Base-by-base conservation (phyloP, 768 basidiomycete species). In the Boletus tomentosulus region DNA sequence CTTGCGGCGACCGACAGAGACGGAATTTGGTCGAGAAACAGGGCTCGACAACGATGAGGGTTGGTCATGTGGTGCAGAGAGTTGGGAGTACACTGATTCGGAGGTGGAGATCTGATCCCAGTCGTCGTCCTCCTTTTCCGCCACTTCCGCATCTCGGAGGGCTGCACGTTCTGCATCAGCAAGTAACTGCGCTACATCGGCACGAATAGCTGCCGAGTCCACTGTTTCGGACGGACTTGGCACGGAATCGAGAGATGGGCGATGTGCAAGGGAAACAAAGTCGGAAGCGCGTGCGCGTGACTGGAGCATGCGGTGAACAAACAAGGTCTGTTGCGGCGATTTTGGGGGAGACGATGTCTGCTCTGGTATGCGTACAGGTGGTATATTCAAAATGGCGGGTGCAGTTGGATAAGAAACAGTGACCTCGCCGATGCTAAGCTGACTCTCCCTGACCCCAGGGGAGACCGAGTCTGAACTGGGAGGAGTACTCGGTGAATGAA, bases 51-150 rank as follows among this genome's bases (percentile, higher is more conserved):
- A 28, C 10, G 44, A 52, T 2, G 24, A 15, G 4, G 51, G 12
- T 24, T 66, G 61, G 19, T 66, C 61, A 4, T 57, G 1, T 1
- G 50, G 35, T 12, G 64, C 66, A 39, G 68, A 68, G 6, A 15
- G 31, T 49, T 68, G 66, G 4, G 68, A 68, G 46, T 68, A 68
- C 6, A 44, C 13, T 0, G 68, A 70, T 10, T 35, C 54, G 0
- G 50, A n/a, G n/a, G 35, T 55, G 1, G 54, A 42, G 19, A 10
- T 30, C 6, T 50, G 49, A 2, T 27, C 51, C 53, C 30, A 54
- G 11, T 45, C 53, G 0, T 53, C 59, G 10, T 30, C 54, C 1
- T 54, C 39, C 27, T 16, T 39, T 45, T 39, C 39, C 11, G 3
- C 48, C 31, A 1, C 38, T 46, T 57, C 57, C 11, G 44, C 61